Evolutionary conservation across 208 protist genomes (phyloP).

Genomic region (Trypanosoma cruzi): DNA sequence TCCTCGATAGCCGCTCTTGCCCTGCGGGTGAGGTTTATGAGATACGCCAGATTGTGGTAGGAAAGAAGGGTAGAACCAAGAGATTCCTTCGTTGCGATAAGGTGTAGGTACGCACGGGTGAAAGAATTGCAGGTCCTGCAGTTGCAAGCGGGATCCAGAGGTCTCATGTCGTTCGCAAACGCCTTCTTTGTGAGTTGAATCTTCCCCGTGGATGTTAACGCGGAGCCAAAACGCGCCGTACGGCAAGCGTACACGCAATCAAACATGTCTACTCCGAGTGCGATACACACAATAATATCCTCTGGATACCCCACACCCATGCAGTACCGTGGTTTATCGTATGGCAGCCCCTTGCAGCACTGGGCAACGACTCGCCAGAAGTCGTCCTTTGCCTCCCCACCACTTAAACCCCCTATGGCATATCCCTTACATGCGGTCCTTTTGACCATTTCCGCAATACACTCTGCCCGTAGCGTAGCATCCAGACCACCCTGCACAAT

Average conservation of each 20-base stretch:
- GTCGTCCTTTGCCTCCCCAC: constrained; percentile 98
- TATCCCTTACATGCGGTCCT: constrained; percentile 95
- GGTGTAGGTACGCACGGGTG: constrained; percentile 94
- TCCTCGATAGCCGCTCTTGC: constrained; percentile 84
- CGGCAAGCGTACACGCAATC: constrained; percentile 99
- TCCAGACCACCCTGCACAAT: constrained; percentile 98
- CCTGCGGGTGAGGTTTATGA: constrained; percentile 92
- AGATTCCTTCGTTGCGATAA: constrained; percentile 87
- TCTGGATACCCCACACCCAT: constrained; percentile 99
- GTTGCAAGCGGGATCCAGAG: constrained; percentile 87
- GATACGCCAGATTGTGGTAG: constrained; percentile 98
- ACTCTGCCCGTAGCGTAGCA: constrained; percentile 84
- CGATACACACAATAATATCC: constrained; percentile 98
- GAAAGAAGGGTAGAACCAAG: constrained; percentile 95
- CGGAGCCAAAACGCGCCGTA: constrained; percentile 97
- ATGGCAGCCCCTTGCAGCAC: constrained; percentile 91
- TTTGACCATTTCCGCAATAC: constrained; percentile 94
- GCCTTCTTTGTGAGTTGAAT: constrained; percentile 77
- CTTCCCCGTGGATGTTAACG: constrained; percentile 88
- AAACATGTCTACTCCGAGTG: constrained; percentile 99
- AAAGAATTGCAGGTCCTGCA: constrained; percentile 94
- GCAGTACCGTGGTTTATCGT: constrained; percentile 96
- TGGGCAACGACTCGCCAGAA: constrained; percentile 96
- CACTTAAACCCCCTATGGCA: constrained; percentile 98
- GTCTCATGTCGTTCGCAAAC: constrained; percentile 72